Conservation (phyloP, 179 eudicot species). For the Drosera spatulata region DNA sequence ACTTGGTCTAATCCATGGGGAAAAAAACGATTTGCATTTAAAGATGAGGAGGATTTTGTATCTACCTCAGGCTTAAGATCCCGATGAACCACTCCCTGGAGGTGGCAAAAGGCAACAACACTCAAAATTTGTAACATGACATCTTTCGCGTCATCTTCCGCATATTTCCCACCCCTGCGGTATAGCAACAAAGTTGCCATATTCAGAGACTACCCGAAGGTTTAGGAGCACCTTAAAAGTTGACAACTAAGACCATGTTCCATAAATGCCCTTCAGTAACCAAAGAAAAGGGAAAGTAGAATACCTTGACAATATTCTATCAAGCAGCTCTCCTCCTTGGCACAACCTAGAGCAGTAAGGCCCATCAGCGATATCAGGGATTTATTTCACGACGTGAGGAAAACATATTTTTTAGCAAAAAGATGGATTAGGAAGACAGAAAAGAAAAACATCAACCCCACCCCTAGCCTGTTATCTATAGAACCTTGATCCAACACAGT, state of each 20-base stretch:
- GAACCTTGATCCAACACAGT: neutral
- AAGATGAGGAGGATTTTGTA: neutral
- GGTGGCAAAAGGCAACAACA: constrained; percentile 80
- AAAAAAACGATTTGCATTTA: neutral
- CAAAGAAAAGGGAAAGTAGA: constrained; percentile 41
- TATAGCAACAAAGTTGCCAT: neutral
- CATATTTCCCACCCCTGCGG: constrained; percentile 83
- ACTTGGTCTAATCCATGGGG: neutral
- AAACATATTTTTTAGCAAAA: neutral
- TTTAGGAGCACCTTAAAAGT: neutral
- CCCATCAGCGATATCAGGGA: constrained; percentile 2
- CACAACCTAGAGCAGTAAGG: constrained; percentile 51
- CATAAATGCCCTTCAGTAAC: constrained; percentile 28
- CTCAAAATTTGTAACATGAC: constrained; percentile 66
- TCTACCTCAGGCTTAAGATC: constrained; percentile 93
- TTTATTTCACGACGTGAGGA: neutral
- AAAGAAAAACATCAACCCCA: neutral
- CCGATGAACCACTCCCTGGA: constrained; percentile 17
- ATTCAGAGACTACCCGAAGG: neutral
- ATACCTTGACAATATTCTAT: constrained; percentile 13
- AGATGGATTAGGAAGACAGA: neutral
- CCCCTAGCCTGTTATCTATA: neutral
- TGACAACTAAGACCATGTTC: neutral
- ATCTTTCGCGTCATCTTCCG: constrained; percentile 79
- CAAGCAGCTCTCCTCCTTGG: constrained; percentile 88